These are phyloP conservation scores for Lolium perenne DNA, from an alignment of 176 grass and related monocot genomes.

Conservation along the genomic window DNA sequence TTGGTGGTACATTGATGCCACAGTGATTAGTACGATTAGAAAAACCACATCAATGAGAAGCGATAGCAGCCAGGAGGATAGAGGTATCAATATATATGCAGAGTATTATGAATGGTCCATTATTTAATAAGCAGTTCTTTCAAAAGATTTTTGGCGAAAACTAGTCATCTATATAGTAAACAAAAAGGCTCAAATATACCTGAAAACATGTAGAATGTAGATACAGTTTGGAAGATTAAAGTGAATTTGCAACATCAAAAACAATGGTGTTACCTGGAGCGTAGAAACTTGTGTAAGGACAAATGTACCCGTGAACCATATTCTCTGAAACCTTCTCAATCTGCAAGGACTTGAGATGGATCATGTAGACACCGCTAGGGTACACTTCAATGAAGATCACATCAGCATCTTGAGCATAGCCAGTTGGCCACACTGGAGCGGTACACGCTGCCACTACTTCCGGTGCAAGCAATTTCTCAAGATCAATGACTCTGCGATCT, in stretches of 20 bases:
- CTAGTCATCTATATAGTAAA: too few relatives aligned
- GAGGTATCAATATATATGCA: too few relatives aligned
- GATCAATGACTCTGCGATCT: not conserved
- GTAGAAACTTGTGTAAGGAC: not conserved
- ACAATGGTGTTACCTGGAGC: not conserved
- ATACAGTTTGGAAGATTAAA: not conserved
- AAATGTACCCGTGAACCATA: not conserved
- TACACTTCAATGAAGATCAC: not conserved
- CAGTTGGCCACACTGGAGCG: not conserved
- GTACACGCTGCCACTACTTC: not conserved
- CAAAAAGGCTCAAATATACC: not conserved
- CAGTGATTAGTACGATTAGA: not conserved
- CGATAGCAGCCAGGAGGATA: too few relatives aligned
- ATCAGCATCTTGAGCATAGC: not conserved
- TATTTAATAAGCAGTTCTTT: not conserved
- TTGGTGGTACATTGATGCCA: too few relatives aligned
- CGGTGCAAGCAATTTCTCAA: not conserved
- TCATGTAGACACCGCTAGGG: not conserved
- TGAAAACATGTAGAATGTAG: too few relatives aligned
- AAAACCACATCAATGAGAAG: too few relatives aligned
- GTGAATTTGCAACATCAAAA: not conserved
- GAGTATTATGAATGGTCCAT: too few relatives aligned
- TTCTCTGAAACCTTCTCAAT: not conserved
- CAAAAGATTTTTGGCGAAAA: not conserved
- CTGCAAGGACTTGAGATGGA: not conserved